A percentile compares a stretch with the other conserved stretches of the same genome.
phyloP scores from a whole-genome alignment of 495 filamentous ascomycete species.

The Xylaria nigripes region DNA sequence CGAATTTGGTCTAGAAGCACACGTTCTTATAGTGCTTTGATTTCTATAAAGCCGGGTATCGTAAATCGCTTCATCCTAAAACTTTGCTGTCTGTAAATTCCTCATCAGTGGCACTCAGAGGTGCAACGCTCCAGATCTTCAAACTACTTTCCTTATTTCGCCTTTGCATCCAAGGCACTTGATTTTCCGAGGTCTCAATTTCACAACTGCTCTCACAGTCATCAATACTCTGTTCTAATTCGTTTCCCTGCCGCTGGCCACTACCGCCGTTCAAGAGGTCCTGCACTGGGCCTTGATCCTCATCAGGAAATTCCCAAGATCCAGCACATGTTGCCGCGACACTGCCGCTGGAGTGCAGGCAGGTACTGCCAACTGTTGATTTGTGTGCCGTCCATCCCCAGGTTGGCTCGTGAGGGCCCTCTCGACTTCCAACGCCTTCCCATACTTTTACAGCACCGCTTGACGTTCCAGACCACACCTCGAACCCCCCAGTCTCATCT shows the following conservation, averaged over 20 bases:
- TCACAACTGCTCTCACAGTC: conserved; percentile 3
- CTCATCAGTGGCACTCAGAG: conserved; percentile 1
- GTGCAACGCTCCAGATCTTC: conserved; percentile 53
- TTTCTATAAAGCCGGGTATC: conserved; percentile 6
- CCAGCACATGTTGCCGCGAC: conserved; percentile 73
- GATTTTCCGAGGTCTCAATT: conserved; percentile 4
- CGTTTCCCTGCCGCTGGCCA: not conserved
- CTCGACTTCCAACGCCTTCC: conserved; percentile 51
- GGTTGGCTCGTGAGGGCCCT: conserved; percentile 45
- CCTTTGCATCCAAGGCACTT: conserved; percentile 19
- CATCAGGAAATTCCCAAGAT: conserved; percentile 32
- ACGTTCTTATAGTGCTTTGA: not conserved
- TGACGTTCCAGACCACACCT: conserved; percentile 79
- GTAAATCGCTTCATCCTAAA: not conserved
- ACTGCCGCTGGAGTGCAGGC: conserved; percentile 58
- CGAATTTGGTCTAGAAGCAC: not conserved
- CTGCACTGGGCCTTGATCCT: conserved; percentile 8
- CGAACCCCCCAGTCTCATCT: conserved; percentile 46
- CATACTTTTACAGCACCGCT: conserved; percentile 73
- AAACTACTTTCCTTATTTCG: conserved; percentile 48
- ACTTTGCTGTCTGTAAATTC: not conserved
- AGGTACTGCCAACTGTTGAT: conserved; percentile 52
- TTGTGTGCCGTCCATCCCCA: conserved; percentile 56
- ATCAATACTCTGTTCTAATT: conserved; percentile 8
- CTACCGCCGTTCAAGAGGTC: not conserved